Evolutionary conservation across 306 rosid genomes (phyloP), one percentile per base, ranked within the genome.

Genomic region (Quercus wislizeni): DNA sequence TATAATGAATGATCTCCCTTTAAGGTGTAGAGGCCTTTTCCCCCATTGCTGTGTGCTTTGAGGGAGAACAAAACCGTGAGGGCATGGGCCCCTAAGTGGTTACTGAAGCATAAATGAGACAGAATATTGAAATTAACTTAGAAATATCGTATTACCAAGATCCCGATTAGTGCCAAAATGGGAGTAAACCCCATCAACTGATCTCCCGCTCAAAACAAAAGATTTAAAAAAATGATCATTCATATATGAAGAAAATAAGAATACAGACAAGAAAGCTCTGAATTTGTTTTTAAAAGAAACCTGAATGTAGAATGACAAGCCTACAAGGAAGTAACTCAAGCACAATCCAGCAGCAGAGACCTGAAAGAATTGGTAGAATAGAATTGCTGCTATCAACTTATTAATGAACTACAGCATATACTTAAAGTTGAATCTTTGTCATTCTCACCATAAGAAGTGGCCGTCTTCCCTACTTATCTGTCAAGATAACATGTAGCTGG

Each of bases 331-430:
- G 85, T 90, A 87, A 77, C 91, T 91, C 74, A 90, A 31, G 87
- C 92, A 88, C 83, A 92, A 88, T 79, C 97, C 97, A 43, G 75
- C 88, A 8, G 92, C 87, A 78, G 97, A 88, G 31, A 88, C 82
- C 94, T 88, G 79, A 1, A 12, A 38, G 21, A 46, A 76, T 58
- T 38, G 58, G 52, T 27, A 74, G 74, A 74, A 19, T 21, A 31
- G 33, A 31, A 31, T 80, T 38, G 76, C 73, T 73, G 71, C 55
- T 35, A 20, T 52, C 55, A 67, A 58, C 23, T 4, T 23, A 41
- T 7, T 41, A 41, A 41, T 41, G 46, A 41, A 9, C 51, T 61
- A 31, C 21, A 30, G 71, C 12, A 63, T 20, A 74, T 70, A 73
- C 52, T 30, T 30, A 30, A 3, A 30, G 31, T 43, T 41, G 11